Evolutionary conservation across 768 basidiomycete species (phyloP), one percentile per base, ranked within the genome.

Genomic region (Asterophora parasitica): DNA sequence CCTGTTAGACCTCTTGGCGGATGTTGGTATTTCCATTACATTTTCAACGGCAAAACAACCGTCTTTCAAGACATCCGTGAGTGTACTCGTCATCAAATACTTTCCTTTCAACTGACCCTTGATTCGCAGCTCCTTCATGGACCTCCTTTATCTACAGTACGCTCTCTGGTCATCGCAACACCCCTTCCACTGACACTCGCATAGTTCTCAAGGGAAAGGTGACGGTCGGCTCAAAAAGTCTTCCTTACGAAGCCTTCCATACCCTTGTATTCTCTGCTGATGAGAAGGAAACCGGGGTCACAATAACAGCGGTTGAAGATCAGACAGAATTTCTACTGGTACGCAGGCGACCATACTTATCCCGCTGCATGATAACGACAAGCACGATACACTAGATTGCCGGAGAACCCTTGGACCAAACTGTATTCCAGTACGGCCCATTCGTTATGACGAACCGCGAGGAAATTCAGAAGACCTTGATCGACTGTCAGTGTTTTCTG

Each of bases 1-100:
- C 92, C 92, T 20, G 93, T 98, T 17, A 73, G 86, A 40, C 91
- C 91, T 0, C 77, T 93, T 0, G 94, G 94, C 10, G 94, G 94
- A 4, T 94, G 92, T 65, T 94, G 91, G 89, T 96, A 81, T 66
- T 84, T 94, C 69, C 90, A 94, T 60, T 67, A 85, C 51, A 80
- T 70, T 49, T 82, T 94, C 62, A 67, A 75, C 20, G 75, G 76
- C 50, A 74, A 79, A 26, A 82, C 78, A 1, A 72, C 62, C 26
- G 75, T 91, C 26, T 95, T 89, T 71, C 94, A 94, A 62, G 80
- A 85, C 8, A 72, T 97, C 33, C 93, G 89, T 82, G 54, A 60
- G 84, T 67, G 11, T 16, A 23, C 23, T 27, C 7, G 7, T 27
- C 23, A 12, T 12, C 7, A n/a, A 2, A 26, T 40, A 10, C 12